phyloP scores from a whole-genome alignment of 2,329 filamentous ascomycete genomes.

The Cladophialophora chaetospira region DNA sequence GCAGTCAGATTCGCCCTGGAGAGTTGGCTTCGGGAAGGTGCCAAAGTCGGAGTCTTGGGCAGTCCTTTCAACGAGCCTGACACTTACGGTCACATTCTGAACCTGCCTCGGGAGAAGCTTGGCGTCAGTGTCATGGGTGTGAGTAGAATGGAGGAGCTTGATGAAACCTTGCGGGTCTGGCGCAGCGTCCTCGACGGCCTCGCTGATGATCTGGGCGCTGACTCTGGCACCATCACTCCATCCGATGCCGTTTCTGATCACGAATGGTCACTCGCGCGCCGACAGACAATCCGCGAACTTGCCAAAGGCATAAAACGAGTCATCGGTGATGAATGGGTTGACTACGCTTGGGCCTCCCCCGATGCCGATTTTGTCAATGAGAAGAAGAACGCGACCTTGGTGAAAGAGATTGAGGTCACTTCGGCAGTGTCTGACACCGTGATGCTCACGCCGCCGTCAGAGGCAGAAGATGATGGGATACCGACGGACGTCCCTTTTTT shows the following conservation, averaged over 20 bases:
- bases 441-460: conserved; percentile 29
- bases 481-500: conserved; percentile 19
- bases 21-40: conserved; percentile 57
- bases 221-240: conserved; percentile 39
- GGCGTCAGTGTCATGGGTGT: not conserved
- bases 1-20: conserved; percentile 80
- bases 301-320: conserved; percentile 41
- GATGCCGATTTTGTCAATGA: conserved; percentile 45
- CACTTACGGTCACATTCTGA: conserved; percentile 44
- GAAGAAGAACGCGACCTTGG: not conserved
- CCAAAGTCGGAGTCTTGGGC: conserved; percentile 49
- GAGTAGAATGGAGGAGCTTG: conserved; percentile 52
- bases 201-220: conserved; percentile 42
- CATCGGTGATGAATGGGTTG: conserved; percentile 46
- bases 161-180: conserved; percentile 64
- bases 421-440: conserved; percentile 1
- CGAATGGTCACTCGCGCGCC: conserved; percentile 42
- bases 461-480: conserved; percentile 23
- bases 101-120: conserved; percentile 36
- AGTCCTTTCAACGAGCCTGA: conserved; percentile 44
- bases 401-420: not conserved
- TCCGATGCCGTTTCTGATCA: conserved; percentile 42
- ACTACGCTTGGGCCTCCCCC: conserved; percentile 50
- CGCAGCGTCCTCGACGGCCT: conserved; percentile 53
- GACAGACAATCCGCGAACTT: conserved; percentile 40